Evolutionary conservation across 768 basidiomycete species (phyloP), one percentile per base, ranked within the genome.

Genomic region (Mycena haematopus): DNA sequence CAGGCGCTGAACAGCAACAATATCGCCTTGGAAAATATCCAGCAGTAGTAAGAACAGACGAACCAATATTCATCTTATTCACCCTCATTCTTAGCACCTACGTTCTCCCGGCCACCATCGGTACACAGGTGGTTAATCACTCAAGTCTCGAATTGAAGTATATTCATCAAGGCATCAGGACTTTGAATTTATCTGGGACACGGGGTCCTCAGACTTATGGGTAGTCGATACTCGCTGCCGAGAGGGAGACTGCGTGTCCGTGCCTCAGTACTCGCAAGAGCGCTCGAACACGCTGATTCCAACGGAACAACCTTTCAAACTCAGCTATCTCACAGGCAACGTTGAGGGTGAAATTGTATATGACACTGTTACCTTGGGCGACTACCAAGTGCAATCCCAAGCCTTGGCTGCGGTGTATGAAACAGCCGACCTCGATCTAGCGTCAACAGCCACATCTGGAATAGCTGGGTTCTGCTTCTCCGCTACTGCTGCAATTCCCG

Each of bases 161-260:
- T 17, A 38, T 17, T 38, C 36, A 38, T 38, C 17, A 14, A 38
- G 15, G 36, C 17, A 15, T 38, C 14, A 38, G 74, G 80, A 22
- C 3, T 67, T 64, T 27, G 5, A 42, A 8, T 38, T 61, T n/a
- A 78, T 83, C 5, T 72, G 85, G 29, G 85, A 86, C 68, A 86
- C 86, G 9, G 86, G 85, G 51, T 87, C 85, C 4, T 80, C 86
- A 1, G 86, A 86, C 69, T 67, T 87, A 65, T 87, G 86, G 86
- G 75, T 86, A 17, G 78, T 80, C 35, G 83, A 82, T 15, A 75
- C 77, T 27, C 69, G 74, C 46, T 87, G 87, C 70, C 58, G 71
- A 31, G 69, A 72, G 11, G 55, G 71, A 21, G 86, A 85, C 66
- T 87, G 86, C 63, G 59, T 68, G 60, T 75, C 72, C 17, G 77